Percentiles rank a stretch among this genome's conserved stretches.
These are phyloP conservation scores for Paecilomyces sp. DNA, from an alignment of 2,329 filamentous ascomycete genomes.

Conservation along the genomic window DNA sequence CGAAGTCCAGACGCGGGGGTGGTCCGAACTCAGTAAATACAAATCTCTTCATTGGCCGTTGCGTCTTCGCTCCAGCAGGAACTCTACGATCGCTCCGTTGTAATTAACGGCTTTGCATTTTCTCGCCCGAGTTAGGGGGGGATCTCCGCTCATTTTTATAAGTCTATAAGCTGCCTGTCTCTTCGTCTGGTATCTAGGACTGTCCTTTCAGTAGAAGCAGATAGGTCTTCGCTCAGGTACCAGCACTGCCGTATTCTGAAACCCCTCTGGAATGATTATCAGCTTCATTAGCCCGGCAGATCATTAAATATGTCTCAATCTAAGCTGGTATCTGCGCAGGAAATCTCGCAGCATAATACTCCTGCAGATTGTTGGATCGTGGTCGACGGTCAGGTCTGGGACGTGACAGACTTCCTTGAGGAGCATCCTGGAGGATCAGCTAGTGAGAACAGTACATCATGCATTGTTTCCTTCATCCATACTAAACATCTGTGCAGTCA, in stretches of 20 bases:
- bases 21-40: not conserved
- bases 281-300: not conserved
- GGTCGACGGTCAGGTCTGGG: conserved; percentile 60
- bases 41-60: not conserved
- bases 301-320: conserved; percentile 17
- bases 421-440: conserved; percentile 55
- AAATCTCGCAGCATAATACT: conserved; percentile 45
- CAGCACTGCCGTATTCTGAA: not conserved
- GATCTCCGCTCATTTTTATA: not conserved
- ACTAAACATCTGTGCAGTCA: conserved; percentile 22
- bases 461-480: not conserved
- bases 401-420: conserved; percentile 59
- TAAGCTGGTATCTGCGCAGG: conserved; percentile 32
- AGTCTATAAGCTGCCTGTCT: not conserved
- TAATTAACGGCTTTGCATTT: not conserved
- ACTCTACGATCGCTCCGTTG: not conserved
- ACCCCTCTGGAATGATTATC: not conserved
- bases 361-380: conserved; percentile 58
- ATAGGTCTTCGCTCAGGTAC: not conserved
- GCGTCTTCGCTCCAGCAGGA: not conserved
- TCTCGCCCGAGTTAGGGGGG: not conserved
- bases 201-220: not conserved
- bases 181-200: not conserved
- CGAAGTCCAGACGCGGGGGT: not conserved
- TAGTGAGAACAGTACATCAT: conserved; percentile 29